Evolutionary conservation across 2,329 filamentous ascomycete species (phyloP), one percentile per base, ranked within the genome.

Genomic region (Beauveria sp.): DNA sequence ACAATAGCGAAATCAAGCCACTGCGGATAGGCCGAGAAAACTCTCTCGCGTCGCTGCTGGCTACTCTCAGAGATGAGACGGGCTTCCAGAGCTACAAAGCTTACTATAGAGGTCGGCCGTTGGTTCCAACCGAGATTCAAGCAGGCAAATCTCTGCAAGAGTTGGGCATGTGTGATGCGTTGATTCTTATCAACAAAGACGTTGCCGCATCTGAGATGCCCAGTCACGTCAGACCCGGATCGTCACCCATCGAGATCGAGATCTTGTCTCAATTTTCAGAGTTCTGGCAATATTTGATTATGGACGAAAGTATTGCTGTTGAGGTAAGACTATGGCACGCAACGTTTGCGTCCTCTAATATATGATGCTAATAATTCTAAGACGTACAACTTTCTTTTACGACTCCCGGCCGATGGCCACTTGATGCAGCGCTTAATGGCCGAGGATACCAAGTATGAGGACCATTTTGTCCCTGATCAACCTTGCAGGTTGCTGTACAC

Each of bases 251-350:
- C 3, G 91, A 98, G 70, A 81, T 84, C 14, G 90, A 93, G 67
- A 87, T 98, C 24, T 77, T 95, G 66, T 82, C 86, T 62, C 90
- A 96, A 72, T 96, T 96, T 69, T 83, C 90, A 60, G 87, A 93
- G 64, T 76, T 99, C 26, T 96, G 95, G 81, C 83, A 85, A 49
- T 89, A 93, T 68, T 80, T 98, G 60, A 85, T 86, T 65, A 83
- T 93, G 75, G 83, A 90, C 50, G 87, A 93, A 63, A 79, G 77
- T 55, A 76, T 91, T 48, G 86, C 89, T 7, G 79, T 83, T 69
- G 86, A 90, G 78, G 87, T 88, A 78, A 66, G 74, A 63, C 20
- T 31, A 14, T 14, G 16, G 6, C 9, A 38, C 16, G 9, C 5
- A n/a, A 3, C 18, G 20, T 16, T 18, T 24, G 12, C 61, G 14